A percentile compares a stretch with the other conserved stretches of the same genome.
These are phyloP conservation scores for Pseudocercospora crystallina DNA, from an alignment of 2,329 filamentous ascomycete species.

Conservation along the genomic window DNA sequence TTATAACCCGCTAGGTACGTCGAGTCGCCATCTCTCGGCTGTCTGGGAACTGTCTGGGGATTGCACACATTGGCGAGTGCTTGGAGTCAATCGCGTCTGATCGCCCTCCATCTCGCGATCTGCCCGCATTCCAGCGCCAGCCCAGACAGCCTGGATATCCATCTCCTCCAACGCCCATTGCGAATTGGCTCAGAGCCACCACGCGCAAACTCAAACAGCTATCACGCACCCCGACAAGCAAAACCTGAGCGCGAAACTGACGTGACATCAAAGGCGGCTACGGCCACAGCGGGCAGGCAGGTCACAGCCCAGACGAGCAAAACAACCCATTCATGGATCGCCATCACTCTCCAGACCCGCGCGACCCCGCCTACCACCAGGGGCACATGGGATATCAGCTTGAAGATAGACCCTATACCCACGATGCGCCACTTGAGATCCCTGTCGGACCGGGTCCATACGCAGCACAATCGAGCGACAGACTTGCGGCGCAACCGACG, in stretches of 20 bases:
- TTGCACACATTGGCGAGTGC: not conserved
- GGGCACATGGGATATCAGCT: conserved; percentile 75
- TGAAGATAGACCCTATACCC: conserved; percentile 68
- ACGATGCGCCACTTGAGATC: conserved; percentile 63
- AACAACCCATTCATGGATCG: conserved; percentile 27
- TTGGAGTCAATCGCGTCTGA: not conserved
- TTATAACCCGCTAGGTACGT: conserved; percentile 29
- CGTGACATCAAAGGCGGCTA: conserved; percentile 17
- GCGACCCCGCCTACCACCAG: conserved; percentile 69
- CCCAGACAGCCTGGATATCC: not conserved
- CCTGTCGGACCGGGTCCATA: conserved; percentile 59
- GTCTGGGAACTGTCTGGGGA: conserved; percentile 17
- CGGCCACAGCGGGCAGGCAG: conserved; percentile 21
- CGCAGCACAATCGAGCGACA: conserved; percentile 60
- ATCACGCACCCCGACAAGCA: too few species aligned
- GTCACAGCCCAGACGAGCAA: conserved; percentile 17
- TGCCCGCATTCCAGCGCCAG: conserved; percentile 21
- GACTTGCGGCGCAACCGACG: conserved; percentile 79
- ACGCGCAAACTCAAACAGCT: too few species aligned
- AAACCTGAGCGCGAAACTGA: not conserved
- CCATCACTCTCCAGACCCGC: conserved; percentile 43
- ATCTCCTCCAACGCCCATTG: not conserved
- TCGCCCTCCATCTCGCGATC: not conserved
- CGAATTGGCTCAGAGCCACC: too few species aligned
- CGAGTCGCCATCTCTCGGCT: conserved; percentile 2